A percentile compares a stretch with the other conserved stretches of the same genome.
Conservation (phyloP, 768 basidiomycete genomes). For the Kwoniella europaea region DNA sequence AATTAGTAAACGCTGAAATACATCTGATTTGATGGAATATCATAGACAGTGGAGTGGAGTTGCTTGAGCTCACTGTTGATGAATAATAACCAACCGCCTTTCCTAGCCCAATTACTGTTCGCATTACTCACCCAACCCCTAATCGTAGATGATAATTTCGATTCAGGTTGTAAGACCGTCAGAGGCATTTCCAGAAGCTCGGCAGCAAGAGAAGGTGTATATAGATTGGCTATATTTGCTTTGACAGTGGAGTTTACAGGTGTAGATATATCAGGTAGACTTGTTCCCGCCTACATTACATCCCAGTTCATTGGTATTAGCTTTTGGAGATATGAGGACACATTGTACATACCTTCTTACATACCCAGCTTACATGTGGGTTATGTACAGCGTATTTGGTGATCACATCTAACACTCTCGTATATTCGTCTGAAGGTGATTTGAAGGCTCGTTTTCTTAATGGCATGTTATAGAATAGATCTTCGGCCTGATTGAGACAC, state of each 20-base stretch:
- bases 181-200: slow-evolving; percentile 65
- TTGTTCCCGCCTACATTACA: slow-evolving; percentile 67
- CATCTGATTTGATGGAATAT: no score
- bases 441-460: slow-evolving; percentile 83
- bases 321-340: no score
- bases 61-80: slow-evolving; percentile 78
- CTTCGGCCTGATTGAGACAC: slow-evolving; percentile 72
- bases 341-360: slow-evolving; percentile 74
- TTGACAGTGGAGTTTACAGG: slow-evolving; percentile 69
- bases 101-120: slow-evolving; percentile 83
- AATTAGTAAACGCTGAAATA: no score
- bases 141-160: slow-evolving; percentile 69
- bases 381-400: slow-evolving; percentile 95
- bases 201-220: slow-evolving; percentile 78
- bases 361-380: slow-evolving; percentile 80
- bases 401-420: slow-evolving; percentile 85
- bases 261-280: slow-evolving; percentile 79
- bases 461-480: slow-evolving; percentile 92
- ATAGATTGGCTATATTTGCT: slow-evolving; percentile 77
- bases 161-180: slow-evolving; percentile 45
- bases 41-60: background rate
- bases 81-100: slow-evolving; percentile 81
- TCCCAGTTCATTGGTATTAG: background rate
- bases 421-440: slow-evolving; percentile 86
- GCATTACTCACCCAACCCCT: slow-evolving; percentile 80